phyloP scores from a whole-genome alignment of 495 filamentous ascomycete species.

The Penicillium pulvis region DNA sequence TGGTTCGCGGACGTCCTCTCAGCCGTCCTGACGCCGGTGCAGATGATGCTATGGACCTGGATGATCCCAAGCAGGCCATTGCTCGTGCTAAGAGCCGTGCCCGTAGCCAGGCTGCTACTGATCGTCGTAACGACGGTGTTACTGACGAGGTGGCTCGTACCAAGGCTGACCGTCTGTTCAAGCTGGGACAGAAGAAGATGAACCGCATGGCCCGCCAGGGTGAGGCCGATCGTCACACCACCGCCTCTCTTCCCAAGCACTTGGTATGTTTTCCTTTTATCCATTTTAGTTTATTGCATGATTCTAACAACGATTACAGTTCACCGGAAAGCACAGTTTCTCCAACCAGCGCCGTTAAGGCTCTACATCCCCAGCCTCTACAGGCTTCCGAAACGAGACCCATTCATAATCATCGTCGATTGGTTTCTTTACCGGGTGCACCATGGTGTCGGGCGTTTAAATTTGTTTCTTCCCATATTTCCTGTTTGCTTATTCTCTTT shows the following conservation, averaged over 20 bases:
- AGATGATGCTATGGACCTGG: slow-evolving; percentile 86
- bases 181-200: slow-evolving; percentile 96
- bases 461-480: slow-evolving; percentile 12
- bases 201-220: slow-evolving; percentile 95
- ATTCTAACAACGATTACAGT: slow-evolving; percentile 41
- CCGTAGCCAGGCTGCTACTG: slow-evolving; percentile 72
- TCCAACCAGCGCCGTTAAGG: slow-evolving; percentile 59
- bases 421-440: slow-evolving; percentile 38
- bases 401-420: slow-evolving; percentile 40
- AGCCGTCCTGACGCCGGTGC: slow-evolving; percentile 60
- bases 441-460: slow-evolving; percentile 38
- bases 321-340: slow-evolving; percentile 59
- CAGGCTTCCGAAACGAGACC: slow-evolving; percentile 31
- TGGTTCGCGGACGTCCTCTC: slow-evolving; percentile 61
- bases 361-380: slow-evolving; percentile 4
- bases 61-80: slow-evolving; percentile 62
- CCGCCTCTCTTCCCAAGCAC: slow-evolving; percentile 82
- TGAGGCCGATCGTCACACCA: slow-evolving; percentile 92
- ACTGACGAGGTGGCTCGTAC: slow-evolving; percentile 52
- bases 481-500: slow-evolving; percentile 10
- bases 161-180: slow-evolving; percentile 82
- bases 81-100: slow-evolving; percentile 75
- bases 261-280: slow-evolving; percentile 62
- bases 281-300: slow-evolving; percentile 7
- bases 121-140: slow-evolving; percentile 80